Conservation (phyloP, 2,329 filamentous ascomycete genomes). For the Dichotomopilus funicola region DNA sequence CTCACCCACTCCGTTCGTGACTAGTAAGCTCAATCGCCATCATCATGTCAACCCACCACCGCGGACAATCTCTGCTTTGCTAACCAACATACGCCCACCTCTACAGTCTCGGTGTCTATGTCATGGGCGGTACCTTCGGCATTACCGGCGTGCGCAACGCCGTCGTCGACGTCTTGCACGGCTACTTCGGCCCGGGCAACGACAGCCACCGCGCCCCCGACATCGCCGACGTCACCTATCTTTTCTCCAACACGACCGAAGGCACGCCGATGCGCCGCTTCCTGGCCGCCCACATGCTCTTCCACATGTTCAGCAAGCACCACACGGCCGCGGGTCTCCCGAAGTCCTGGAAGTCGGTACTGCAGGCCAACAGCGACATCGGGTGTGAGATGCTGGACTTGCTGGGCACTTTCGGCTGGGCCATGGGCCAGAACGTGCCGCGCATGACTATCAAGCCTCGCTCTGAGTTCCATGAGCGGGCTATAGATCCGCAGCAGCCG, state of each 20-base stretch:
- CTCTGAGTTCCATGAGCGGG: conserved; percentile 20
- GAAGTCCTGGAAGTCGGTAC: conserved; percentile 16
- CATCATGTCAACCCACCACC: not conserved
- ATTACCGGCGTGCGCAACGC: conserved; percentile 21
- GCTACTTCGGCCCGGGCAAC: conserved; percentile 14
- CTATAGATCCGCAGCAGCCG: not conserved
- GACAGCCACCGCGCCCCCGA: conserved; percentile 13
- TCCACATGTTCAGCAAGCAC: conserved; percentile 18
- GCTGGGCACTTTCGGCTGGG: conserved; percentile 22
- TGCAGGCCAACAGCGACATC: conserved; percentile 11
- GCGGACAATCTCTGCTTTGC: not conserved
- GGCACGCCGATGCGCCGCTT: conserved; percentile 20
- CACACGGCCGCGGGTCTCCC: conserved; percentile 12
- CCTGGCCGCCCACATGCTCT: conserved; percentile 17
- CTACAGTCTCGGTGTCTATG: conserved; percentile 21
- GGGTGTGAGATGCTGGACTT: conserved; percentile 18
- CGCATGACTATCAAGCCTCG: conserved; percentile 20
- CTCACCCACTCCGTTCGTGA: conserved; percentile 16
- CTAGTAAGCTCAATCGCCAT: conserved; percentile 16
- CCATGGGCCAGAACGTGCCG: conserved; percentile 18
- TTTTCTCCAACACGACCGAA: conserved; percentile 20
- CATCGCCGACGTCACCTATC: conserved; percentile 20
- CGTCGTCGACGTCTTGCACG: conserved; percentile 22
- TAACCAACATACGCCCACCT: not conserved
- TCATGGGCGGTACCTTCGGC: conserved; percentile 21